A percentile compares a stretch with the other conserved stretches of the same genome.
Conservation (phyloP, 495 filamentous ascomycete species). For the Aspergillus heteromorphus region DNA sequence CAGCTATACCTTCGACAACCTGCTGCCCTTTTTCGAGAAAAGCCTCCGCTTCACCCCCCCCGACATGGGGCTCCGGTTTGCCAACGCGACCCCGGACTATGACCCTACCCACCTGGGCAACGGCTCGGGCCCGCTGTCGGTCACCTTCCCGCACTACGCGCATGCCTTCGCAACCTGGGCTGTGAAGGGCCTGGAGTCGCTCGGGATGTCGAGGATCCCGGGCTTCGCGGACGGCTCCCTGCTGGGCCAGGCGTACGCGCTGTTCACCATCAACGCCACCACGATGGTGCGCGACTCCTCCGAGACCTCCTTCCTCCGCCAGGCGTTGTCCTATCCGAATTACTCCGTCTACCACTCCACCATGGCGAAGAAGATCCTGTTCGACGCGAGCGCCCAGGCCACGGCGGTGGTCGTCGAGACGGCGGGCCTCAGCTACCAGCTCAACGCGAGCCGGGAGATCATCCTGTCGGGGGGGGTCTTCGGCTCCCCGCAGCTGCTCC, state of each 20-base stretch:
- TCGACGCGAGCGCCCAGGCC: conserved; percentile 22
- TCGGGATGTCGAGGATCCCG: not conserved
- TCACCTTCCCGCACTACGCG: not conserved
- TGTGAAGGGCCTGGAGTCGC: not conserved
- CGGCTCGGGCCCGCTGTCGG: not conserved
- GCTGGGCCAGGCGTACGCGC: not conserved
- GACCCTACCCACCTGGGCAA: conserved; percentile 7
- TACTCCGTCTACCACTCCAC: conserved; percentile 7
- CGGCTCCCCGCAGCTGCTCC: conserved; percentile 5
- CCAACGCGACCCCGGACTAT: conserved; percentile 32
- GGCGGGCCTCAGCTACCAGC: conserved; percentile 16
- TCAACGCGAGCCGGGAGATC: conserved; percentile 39
- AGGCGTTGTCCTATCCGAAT: not conserved
- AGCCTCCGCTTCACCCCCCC: conserved; percentile 42
- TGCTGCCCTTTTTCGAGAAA: conserved; percentile 47
- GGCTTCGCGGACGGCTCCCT: not conserved
- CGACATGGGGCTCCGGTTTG: conserved; percentile 19
- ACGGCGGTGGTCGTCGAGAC: conserved; percentile 28
- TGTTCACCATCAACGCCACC: not conserved
- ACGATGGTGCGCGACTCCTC: conserved; percentile 19
- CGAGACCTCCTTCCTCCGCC: conserved; percentile 24
- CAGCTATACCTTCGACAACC: conserved; percentile 39
- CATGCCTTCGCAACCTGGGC: not conserved
- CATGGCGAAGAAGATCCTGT: conserved; percentile 14
- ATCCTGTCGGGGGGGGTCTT: conserved; percentile 11